A percentile compares a stretch with the other conserved stretches of the same genome.
These are phyloP conservation scores for Diplodia mutila DNA, from an alignment of 2,329 filamentous ascomycete genomes.

Conservation along the genomic window DNA sequence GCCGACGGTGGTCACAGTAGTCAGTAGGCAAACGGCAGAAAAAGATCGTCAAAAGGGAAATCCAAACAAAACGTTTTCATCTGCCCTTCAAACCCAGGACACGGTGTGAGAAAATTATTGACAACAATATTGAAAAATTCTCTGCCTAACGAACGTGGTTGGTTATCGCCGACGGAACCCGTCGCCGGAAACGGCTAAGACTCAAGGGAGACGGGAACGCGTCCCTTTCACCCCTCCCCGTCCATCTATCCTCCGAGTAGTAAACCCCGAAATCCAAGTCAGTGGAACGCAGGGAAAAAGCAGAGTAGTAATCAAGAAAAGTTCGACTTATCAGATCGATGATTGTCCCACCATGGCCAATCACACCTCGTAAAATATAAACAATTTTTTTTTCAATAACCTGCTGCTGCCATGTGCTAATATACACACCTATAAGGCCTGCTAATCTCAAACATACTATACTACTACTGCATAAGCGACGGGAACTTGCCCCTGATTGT, in stretches of 20 bases:
- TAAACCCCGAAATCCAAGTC: background rate
- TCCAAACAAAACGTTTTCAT: no score
- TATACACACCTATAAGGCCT: slow-evolving; percentile 4
- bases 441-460: background rate
- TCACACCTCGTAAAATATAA: background rate
- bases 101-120: no score
- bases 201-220: background rate
- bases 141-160: no score
- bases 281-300: background rate
- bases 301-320: background rate
- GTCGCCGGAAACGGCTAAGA: background rate
- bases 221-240: no score
- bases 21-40: no score
- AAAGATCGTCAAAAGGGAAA: no score
- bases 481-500: background rate
- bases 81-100: no score
- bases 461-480: background rate
- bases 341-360: background rate
- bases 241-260: no score
- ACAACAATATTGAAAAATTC: no score
- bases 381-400: background rate
- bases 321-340: background rate
- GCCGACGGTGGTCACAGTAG: no score
- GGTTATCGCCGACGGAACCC: background rate
- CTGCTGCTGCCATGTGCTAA: slow-evolving; percentile 3